Conservation (phyloP, 352 stramenopile genomes). For the Halophytophthora polymorphica region DNA sequence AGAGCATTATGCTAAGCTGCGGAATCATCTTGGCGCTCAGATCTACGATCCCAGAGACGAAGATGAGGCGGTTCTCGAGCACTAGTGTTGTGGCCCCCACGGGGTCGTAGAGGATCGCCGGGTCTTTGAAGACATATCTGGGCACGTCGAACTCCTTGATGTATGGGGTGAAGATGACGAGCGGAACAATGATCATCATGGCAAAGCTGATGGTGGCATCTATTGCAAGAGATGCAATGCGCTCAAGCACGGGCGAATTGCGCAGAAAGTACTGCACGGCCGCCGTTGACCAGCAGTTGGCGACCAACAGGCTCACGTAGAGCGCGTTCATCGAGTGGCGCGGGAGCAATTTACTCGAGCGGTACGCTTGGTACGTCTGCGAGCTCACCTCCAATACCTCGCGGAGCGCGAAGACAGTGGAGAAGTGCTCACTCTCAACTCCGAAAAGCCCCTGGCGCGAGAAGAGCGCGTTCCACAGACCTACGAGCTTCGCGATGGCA, state of each 20-base stretch:
- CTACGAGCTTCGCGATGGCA: background rate
- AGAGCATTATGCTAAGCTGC: no score
- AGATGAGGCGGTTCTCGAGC: no score
- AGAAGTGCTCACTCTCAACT: conserved; percentile 13
- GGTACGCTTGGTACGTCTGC: conserved; percentile 17
- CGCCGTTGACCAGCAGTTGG: conserved; percentile 52
- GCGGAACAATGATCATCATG: conserved; percentile 1
- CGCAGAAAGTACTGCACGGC: conserved; percentile 40
- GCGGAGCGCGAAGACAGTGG: conserved; percentile 10
- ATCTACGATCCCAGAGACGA: no score
- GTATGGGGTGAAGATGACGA: background rate
- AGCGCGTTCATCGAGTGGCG: conserved; percentile 22
- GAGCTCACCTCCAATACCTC: conserved; percentile 12
- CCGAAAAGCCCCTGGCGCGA: conserved; percentile 8
- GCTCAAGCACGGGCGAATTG: no score
- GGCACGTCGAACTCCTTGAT: background rate
- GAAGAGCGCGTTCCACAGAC: conserved; percentile 2
- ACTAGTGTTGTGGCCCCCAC: no score
- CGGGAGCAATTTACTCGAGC: conserved; percentile 13
- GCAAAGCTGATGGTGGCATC: conserved; percentile 3
- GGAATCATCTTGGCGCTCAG: no score
- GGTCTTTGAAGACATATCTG: no score
- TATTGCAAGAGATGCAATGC: no score
- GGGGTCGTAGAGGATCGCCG: no score
- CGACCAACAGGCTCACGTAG: conserved; percentile 17